Evolutionary conservation across 345 rosid species (phyloP).

Genomic region (Passiflora organensis): DNA sequence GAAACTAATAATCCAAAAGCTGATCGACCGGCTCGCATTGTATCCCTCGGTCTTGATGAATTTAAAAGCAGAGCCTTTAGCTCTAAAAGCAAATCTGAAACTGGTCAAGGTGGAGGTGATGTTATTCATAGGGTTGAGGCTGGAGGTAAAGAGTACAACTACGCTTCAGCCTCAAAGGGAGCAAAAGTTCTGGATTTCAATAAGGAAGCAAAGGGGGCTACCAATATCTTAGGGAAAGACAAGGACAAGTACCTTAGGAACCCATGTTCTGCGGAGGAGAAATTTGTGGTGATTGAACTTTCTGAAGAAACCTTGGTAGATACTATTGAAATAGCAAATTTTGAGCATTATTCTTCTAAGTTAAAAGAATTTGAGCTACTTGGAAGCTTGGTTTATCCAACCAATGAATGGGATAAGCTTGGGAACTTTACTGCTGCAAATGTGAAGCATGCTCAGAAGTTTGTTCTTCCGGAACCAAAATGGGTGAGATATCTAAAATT

Average conservation of each 20-base stretch:
- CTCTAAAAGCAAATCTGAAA: conserved; percentile 55
- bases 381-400: conserved; percentile 85
- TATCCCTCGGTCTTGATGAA: conserved; percentile 79
- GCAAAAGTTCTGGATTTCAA: conserved; percentile 77
- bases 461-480: conserved; percentile 61
- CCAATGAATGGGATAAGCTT: conserved; percentile 72
- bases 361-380: conserved; percentile 75
- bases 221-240: conserved; percentile 69
- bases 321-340: conserved; percentile 74
- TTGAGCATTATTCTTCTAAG: conserved; percentile 92
- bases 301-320: conserved; percentile 92
- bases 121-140: conserved; percentile 80
- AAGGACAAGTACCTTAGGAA: conserved; percentile 88
- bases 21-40: conserved; percentile 48
- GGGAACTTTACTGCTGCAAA: conserved; percentile 85
- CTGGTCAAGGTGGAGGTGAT: conserved; percentile 57
- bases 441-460: conserved; percentile 67
- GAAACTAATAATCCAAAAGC: conserved; percentile 31
- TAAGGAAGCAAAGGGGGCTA: conserved; percentile 93
- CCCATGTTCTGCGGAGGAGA: conserved; percentile 89
- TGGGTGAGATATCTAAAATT: conserved; percentile 87
- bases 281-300: conserved; percentile 78
- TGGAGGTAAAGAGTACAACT: conserved; percentile 82
- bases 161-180: conserved; percentile 86
- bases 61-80: conserved; percentile 77